Conservation (phyloP, 306 rosid species). For the Pterocarpus santalinus region DNA sequence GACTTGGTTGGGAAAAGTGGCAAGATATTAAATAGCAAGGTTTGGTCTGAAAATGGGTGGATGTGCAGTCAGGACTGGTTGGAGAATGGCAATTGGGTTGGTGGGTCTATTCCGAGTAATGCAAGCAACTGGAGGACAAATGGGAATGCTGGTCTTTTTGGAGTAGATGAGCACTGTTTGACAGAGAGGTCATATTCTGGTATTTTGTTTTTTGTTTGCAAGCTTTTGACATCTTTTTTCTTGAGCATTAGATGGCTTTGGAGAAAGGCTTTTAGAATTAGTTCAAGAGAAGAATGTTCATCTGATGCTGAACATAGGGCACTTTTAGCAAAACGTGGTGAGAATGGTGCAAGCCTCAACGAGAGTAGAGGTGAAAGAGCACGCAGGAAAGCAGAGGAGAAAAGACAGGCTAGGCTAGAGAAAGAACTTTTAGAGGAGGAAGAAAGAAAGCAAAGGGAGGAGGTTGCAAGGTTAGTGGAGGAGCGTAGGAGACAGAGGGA, state of each 20-base stretch:
- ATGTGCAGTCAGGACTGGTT: slow-evolving; percentile 88
- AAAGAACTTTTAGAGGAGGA: slow-evolving; percentile 96
- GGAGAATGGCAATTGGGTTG: slow-evolving; percentile 87
- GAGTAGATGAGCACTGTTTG: slow-evolving; percentile 86
- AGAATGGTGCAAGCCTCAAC: slow-evolving; percentile 70
- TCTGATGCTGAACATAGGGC: slow-evolving; percentile 82
- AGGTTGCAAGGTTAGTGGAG: slow-evolving; percentile 96
- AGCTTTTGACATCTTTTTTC: slow-evolving; percentile 80
- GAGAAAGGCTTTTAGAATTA: slow-evolving; percentile 85
- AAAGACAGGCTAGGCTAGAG: slow-evolving; percentile 96
- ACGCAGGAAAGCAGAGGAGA: slow-evolving; percentile 99
- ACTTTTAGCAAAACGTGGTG: slow-evolving; percentile 76
- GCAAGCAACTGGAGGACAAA: slow-evolving; percentile 75
- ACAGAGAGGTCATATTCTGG: slow-evolving; percentile 88
- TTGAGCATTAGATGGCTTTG: slow-evolving; percentile 91
- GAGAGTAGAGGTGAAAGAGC: slow-evolving; percentile 97
- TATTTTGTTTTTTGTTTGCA: slow-evolving; percentile 72
- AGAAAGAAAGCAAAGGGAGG: slow-evolving; percentile 98
- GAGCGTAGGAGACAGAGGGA: slow-evolving; percentile 95
- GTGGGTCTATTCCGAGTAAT: slow-evolving; percentile 71
- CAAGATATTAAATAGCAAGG: slow-evolving; percentile 84
- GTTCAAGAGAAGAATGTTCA: slow-evolving; percentile 78
- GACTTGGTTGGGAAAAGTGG: slow-evolving; percentile 91
- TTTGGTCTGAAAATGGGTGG: slow-evolving; percentile 96
- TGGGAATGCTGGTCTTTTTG: slow-evolving; percentile 65